Conservation (phyloP, 495 filamentous ascomycete genomes). For the Trichoderma erinaceum region DNA sequence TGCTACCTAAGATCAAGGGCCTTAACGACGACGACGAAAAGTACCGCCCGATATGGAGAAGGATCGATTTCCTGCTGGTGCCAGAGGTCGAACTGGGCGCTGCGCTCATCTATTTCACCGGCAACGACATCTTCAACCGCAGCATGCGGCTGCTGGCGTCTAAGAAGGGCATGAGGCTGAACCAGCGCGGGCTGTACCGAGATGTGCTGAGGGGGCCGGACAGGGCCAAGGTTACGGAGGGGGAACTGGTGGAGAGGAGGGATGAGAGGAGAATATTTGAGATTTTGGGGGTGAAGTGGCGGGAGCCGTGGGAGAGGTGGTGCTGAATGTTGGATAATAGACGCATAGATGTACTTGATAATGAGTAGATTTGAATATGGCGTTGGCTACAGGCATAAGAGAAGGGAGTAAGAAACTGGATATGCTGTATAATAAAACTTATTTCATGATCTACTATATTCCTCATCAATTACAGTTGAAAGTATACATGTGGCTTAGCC, state of each 20-base stretch:
- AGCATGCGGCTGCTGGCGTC: conserved; percentile 77
- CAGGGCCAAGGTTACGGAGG: conserved; percentile 61
- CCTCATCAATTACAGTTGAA: too few species aligned
- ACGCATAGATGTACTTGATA: too few species aligned
- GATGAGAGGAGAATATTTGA: conserved; percentile 84
- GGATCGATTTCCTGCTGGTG: conserved; percentile 84
- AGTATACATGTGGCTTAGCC: too few species aligned
- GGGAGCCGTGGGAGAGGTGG: conserved; percentile 72
- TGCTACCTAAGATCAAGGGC: conserved; percentile 42
- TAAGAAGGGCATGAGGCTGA: conserved; percentile 79
- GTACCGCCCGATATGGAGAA: conserved; percentile 54
- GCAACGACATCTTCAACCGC: conserved; percentile 94
- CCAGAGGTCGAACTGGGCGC: conserved; percentile 77
- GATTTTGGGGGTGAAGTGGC: conserved; percentile 80
- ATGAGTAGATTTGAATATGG: too few species aligned
- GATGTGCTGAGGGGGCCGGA: conserved; percentile 61
- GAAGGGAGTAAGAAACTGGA: too few species aligned
- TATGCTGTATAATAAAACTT: too few species aligned
- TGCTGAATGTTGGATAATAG: conserved; percentile 43
- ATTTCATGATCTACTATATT: too few species aligned
- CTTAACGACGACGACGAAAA: conserved; percentile 19
- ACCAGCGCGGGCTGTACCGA: conserved; percentile 75
- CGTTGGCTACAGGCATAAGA: too few species aligned
- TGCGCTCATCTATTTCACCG: conserved; percentile 90
- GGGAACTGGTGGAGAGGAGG: conserved; percentile 64